A percentile compares a stretch with the other conserved stretches of the same genome.
Conservation (phyloP, 2,329 filamentous ascomycete genomes). For the Claviceps purpurea region DNA sequence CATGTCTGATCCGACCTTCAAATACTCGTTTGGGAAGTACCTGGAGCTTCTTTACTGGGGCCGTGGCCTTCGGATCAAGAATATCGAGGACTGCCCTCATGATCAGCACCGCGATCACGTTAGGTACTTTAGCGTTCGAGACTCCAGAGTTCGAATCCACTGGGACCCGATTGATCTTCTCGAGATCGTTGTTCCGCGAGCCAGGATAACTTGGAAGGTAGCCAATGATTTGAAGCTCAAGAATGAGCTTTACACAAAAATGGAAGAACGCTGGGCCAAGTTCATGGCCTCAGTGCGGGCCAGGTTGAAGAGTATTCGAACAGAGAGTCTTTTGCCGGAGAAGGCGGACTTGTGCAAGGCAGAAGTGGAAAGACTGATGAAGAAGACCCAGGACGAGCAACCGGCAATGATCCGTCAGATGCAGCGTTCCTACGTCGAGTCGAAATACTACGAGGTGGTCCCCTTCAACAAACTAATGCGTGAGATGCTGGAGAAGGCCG, state of each 20-base stretch:
- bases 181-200: slow-evolving; percentile 83
- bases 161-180: slow-evolving; percentile 87
- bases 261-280: slow-evolving; percentile 67
- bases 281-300: slow-evolving; percentile 83
- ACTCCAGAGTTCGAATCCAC: slow-evolving; percentile 76
- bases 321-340: slow-evolving; percentile 80
- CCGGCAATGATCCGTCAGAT: slow-evolving; percentile 58
- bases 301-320: slow-evolving; percentile 75
- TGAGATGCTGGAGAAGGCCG: slow-evolving; percentile 82
- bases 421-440: slow-evolving; percentile 82
- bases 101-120: slow-evolving; percentile 88
- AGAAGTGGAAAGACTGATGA: slow-evolving; percentile 66
- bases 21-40: slow-evolving; percentile 97
- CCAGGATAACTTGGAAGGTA: slow-evolving; percentile 93
- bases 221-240: slow-evolving; percentile 85
- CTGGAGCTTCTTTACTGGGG: slow-evolving; percentile 97
- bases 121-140: slow-evolving; percentile 80
- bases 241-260: slow-evolving; percentile 75
- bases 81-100: slow-evolving; percentile 64
- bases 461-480: slow-evolving; percentile 81
- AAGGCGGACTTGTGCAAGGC: slow-evolving; percentile 69
- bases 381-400: slow-evolving; percentile 76
- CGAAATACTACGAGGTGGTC: slow-evolving; percentile 93
- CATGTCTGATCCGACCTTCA: slow-evolving; percentile 93
- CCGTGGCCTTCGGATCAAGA: slow-evolving; percentile 60